phyloP scores from a whole-genome alignment of 768 basidiomycete species.

The Lyophyllum decastes region DNA sequence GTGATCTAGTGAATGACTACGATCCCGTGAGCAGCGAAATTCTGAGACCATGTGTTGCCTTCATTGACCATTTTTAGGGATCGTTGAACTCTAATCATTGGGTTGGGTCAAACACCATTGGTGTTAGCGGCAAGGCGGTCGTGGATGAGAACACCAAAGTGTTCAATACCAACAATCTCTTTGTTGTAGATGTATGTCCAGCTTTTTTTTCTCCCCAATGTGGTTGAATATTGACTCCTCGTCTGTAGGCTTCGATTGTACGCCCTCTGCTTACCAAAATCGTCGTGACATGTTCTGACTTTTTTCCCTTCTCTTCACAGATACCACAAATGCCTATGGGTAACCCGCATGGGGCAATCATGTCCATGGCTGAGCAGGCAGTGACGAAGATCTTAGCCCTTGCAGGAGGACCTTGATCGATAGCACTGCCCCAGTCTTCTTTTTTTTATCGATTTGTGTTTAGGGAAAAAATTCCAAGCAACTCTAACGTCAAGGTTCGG shows the following conservation, averaged over 20 bases:
- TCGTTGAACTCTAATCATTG: conserved; percentile 65
- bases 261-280: background rate
- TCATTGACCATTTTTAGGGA: conserved; percentile 18
- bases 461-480: background rate
- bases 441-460: background rate
- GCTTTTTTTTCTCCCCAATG: background rate
- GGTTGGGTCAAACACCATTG: conserved; percentile 57
- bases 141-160: conserved; percentile 64
- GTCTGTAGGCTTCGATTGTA: conserved; percentile 36
- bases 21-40: conserved; percentile 17
- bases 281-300: background rate
- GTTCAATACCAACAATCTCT: conserved; percentile 47
- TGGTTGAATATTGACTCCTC: background rate
- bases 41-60: background rate
- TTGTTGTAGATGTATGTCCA: conserved; percentile 52
- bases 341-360: conserved; percentile 57
- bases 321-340: conserved; percentile 57
- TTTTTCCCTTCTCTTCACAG: conserved; percentile 19
- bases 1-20: conserved; percentile 39
- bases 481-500: background rate
- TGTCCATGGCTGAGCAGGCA: conserved; percentile 61
- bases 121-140: conserved; percentile 38
- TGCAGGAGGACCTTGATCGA: conserved; percentile 46
- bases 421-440: background rate
- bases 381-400: conserved; percentile 57